A percentile compares a stretch with the other conserved stretches of the same genome.
Evolutionary conservation across 2,329 filamentous ascomycete genomes (phyloP).

Genomic region (Chaetomium olivaceum): DNA sequence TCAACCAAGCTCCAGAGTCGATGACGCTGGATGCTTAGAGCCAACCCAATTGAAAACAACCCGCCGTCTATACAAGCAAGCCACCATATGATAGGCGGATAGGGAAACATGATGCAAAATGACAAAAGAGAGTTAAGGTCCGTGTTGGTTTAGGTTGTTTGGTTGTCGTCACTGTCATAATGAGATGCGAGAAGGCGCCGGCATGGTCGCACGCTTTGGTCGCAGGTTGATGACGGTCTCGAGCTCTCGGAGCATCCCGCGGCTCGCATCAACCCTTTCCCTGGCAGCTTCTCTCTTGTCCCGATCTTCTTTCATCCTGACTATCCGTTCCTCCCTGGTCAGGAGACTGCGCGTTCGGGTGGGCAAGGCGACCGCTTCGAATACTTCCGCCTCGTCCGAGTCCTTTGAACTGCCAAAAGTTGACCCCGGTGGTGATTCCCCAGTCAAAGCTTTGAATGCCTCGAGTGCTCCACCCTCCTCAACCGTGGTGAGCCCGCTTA

Average conservation of each 20-base stretch:
- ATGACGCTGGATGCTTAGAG: conserved; percentile 9
- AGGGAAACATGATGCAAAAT: conserved; percentile 15
- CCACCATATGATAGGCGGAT: conserved; percentile 10
- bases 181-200: conserved; percentile 42
- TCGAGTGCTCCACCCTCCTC: conserved; percentile 54
- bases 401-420: conserved; percentile 56
- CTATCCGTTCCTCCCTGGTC: conserved; percentile 82
- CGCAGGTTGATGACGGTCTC: conserved; percentile 77
- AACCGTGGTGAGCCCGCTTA: conserved; percentile 67
- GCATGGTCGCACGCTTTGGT: conserved; percentile 42
- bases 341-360: conserved; percentile 68
- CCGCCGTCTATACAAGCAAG: conserved; percentile 24
- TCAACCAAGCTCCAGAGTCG: conserved; percentile 3
- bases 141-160: conserved; percentile 25
- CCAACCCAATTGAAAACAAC: conserved; percentile 12
- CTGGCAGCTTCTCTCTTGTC: conserved; percentile 69
- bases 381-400: conserved; percentile 74
- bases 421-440: conserved; percentile 57
- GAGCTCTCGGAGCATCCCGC: conserved; percentile 87
- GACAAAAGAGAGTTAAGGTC: conserved; percentile 24
- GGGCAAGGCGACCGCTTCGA: conserved; percentile 83
- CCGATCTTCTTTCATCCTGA: conserved; percentile 84
- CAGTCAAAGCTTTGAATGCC: conserved; percentile 77
- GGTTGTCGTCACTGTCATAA: conserved; percentile 40
- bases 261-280: conserved; percentile 77